phyloP scores from a whole-genome alignment of 1,139 yeast genomes.

The Trichomonascaceae sp. region DNA sequence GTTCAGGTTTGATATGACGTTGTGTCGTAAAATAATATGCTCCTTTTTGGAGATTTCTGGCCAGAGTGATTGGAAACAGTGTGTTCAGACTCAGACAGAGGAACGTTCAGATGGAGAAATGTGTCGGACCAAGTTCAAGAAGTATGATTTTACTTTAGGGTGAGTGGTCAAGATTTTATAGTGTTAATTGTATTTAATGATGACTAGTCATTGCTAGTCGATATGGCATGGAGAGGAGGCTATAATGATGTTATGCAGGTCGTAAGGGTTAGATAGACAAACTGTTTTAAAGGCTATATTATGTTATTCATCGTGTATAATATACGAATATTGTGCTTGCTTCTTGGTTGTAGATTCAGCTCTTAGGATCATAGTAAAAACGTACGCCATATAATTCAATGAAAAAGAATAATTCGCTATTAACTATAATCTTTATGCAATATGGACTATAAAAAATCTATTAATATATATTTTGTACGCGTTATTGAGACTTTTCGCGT shows the following conservation, averaged over 20 bases:
- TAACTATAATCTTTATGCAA: too few species aligned
- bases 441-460: too few species aligned
- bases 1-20: conserved; percentile 54
- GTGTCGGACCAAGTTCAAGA: conserved; percentile 2
- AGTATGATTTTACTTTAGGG: background rate
- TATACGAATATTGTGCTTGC: too few species aligned
- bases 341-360: background rate
- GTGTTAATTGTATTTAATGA: too few species aligned
- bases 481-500: background rate
- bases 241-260: too few species aligned
- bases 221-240: too few species aligned
- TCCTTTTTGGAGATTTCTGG: conserved; percentile 43
- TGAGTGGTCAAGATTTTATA: too few species aligned
- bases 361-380: background rate
- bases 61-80: conserved; percentile 68
- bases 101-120: conserved; percentile 50
- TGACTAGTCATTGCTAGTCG: too few species aligned
- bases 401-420: too few species aligned
- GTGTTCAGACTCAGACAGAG: conserved; percentile 52
- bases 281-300: too few species aligned
- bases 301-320: background rate
- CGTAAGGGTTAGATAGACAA: too few species aligned
- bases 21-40: conserved; percentile 74
- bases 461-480: background rate
- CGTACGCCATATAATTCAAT: background rate